Percentiles rank a stretch among this genome's conserved stretches.
Conservation (phyloP, 345 rosid species). For the Turnera subulata region DNA sequence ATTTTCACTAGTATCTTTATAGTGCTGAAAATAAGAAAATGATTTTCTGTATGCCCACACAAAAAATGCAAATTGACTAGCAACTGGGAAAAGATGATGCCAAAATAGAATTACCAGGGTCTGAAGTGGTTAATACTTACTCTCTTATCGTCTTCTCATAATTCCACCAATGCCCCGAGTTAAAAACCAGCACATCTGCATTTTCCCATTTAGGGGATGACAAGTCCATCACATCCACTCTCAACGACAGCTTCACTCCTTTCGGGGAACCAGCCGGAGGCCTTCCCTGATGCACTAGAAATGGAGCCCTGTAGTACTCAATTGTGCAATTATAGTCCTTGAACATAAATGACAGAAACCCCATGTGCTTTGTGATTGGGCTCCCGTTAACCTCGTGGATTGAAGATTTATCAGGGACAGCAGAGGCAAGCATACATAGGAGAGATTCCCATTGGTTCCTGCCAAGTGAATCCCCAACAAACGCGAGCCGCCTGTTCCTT, state of each 20-base stretch:
- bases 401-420: conserved; percentile 50
- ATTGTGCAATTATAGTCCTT: conserved; percentile 78
- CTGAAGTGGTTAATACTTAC: too few relatives aligned
- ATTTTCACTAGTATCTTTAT: too few relatives aligned
- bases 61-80: too few relatives aligned
- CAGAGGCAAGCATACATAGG: conserved; percentile 76
- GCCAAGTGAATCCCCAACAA: conserved; percentile 93
- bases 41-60: too few relatives aligned
- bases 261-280: conserved; percentile 53
- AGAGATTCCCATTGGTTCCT: conserved; percentile 97
- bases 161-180: conserved; percentile 97
- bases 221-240: conserved; percentile 70
- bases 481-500: conserved; percentile 57
- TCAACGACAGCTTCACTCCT: conserved; percentile 54
- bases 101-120: too few relatives aligned
- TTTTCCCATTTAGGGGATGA: conserved; percentile 53
- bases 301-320: conserved; percentile 88
- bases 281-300: conserved; percentile 56
- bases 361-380: conserved; percentile 85
- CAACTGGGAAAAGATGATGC: too few relatives aligned
- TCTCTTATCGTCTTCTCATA: conserved; percentile 58
- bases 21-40: too few relatives aligned
- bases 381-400: conserved; percentile 69
- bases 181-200: conserved; percentile 71
- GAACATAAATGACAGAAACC: conserved; percentile 65